Evolutionary conservation across 805 yeast genomes (phyloP).

Genomic region (Brettanomyces bruxellensis): DNA sequence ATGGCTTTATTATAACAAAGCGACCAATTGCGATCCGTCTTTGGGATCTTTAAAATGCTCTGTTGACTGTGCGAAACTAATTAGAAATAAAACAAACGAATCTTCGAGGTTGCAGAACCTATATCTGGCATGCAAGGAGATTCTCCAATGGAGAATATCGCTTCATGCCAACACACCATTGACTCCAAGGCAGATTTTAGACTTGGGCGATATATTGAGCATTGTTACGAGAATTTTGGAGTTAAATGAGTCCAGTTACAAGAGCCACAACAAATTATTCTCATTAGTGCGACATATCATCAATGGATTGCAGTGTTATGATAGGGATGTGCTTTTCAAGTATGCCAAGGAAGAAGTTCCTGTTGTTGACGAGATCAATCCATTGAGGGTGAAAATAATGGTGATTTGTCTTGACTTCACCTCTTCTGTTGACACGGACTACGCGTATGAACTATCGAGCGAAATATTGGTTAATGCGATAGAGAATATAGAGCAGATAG

Average conservation of each 20-base stretch:
- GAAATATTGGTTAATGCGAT: slow-evolving; percentile 26
- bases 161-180: slow-evolving; percentile 22
- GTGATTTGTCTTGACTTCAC: slow-evolving; percentile 59
- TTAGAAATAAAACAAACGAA: slow-evolving; percentile 3
- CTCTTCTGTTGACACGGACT: slow-evolving; percentile 50
- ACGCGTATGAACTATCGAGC: slow-evolving; percentile 39
- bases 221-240: slow-evolving; percentile 32
- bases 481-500: slow-evolving; percentile 1
- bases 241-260: slow-evolving; percentile 43
- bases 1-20: slow-evolving; percentile 21
- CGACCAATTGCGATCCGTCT: slow-evolving; percentile 21
- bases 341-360: slow-evolving; percentile 4
- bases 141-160: slow-evolving; percentile 22
- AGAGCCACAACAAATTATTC: slow-evolving; percentile 32
- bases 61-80: slow-evolving; percentile 12
- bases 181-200: slow-evolving; percentile 19
- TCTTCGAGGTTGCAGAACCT: slow-evolving; percentile 8
- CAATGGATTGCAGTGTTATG: slow-evolving; percentile 26
- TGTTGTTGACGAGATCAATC: slow-evolving; percentile 8
- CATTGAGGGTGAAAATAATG: slow-evolving; percentile 21
- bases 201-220: slow-evolving; percentile 16
- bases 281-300: slow-evolving; percentile 32
- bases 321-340: slow-evolving; percentile 3
- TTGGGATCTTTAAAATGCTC: slow-evolving; percentile 20
- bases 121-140: slow-evolving; percentile 13